Percentiles rank a stretch among this genome's conserved stretches.
phyloP scores from a whole-genome alignment of 495 filamentous ascomycete genomes.

The Hyaloscypha variabilis region DNA sequence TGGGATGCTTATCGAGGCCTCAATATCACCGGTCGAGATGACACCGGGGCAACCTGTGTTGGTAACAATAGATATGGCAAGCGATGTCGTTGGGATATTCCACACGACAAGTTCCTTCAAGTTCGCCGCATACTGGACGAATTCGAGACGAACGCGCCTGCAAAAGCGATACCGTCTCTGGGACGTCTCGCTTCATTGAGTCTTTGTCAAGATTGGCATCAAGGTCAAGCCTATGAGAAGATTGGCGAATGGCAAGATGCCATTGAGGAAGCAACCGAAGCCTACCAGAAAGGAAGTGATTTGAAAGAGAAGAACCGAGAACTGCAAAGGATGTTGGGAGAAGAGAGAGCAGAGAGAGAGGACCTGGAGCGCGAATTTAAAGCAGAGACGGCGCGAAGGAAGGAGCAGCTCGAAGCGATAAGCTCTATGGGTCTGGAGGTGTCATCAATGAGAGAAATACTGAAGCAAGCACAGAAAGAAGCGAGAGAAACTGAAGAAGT shows the following conservation, averaged over 20 bases:
- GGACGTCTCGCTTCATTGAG: slow-evolving; percentile 5
- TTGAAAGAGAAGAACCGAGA: neutral
- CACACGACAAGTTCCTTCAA: neutral
- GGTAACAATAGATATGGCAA: slow-evolving; percentile 14
- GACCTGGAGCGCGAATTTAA: neutral
- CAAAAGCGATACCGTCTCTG: neutral
- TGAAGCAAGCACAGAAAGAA: neutral
- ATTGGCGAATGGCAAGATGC: slow-evolving; percentile 1
- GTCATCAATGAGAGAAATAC: neutral
- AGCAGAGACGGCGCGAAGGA: neutral
- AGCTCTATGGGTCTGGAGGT: neutral
- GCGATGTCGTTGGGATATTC: slow-evolving; percentile 16
- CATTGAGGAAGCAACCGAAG: slow-evolving; percentile 1
- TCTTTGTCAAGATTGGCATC: slow-evolving; percentile 10
- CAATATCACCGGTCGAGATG: slow-evolving; percentile 11
- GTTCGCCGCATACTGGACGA: neutral
- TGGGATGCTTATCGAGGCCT: slow-evolving; percentile 19
- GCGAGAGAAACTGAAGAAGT: neutral
- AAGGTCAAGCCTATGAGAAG: neutral
- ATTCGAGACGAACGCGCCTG: slow-evolving; percentile 1
- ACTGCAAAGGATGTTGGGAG: slow-evolving; percentile 1
- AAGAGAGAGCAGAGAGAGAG: neutral
- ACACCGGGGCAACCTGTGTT: slow-evolving; percentile 8
- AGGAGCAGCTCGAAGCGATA: neutral
- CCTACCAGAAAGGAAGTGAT: neutral